Percentiles rank a stretch among this genome's conserved stretches.
Conservation (phyloP, 2,329 filamentous ascomycete species). For the Bipolaris gigantea region DNA sequence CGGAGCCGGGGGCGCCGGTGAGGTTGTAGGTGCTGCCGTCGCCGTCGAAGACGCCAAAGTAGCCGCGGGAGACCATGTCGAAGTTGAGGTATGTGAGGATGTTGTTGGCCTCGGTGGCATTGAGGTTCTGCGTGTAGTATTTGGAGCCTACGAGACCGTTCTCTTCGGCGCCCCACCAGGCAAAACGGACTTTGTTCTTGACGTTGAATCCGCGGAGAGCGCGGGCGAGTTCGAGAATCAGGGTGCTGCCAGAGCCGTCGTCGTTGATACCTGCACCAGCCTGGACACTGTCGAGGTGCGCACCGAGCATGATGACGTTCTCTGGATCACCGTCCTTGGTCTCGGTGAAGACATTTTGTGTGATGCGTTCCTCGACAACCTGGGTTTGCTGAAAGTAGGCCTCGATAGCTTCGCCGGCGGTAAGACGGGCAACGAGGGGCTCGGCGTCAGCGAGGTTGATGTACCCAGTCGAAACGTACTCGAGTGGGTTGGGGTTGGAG, state of each 20-base stretch:
- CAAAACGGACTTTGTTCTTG: constrained; percentile 48
- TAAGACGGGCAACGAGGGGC: constrained; percentile 46
- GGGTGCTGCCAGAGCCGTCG: constrained; percentile 44
- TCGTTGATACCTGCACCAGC: constrained; percentile 48
- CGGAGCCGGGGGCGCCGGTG: constrained; percentile 39
- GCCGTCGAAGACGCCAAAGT: constrained; percentile 47
- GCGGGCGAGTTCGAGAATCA: constrained; percentile 44
- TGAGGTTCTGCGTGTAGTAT: constrained; percentile 43
- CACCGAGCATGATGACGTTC: constrained; percentile 46
- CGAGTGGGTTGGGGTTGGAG: constrained; percentile 41
- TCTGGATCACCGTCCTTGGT: constrained; percentile 43
- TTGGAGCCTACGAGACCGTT: constrained; percentile 45
- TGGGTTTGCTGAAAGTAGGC: constrained; percentile 52
- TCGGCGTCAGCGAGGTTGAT: constrained; percentile 51
- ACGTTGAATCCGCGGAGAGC: constrained; percentile 44
- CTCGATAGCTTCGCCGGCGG: constrained; percentile 45
- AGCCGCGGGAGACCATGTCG: constrained; percentile 47
- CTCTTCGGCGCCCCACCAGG: constrained; percentile 48
- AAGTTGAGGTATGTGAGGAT: constrained; percentile 49
- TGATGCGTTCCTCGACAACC: constrained; percentile 54
- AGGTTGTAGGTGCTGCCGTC: constrained; percentile 42
- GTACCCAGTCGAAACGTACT: constrained; percentile 45
- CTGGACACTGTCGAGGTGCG: constrained; percentile 45
- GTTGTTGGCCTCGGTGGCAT: constrained; percentile 37
- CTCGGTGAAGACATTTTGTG: constrained; percentile 49